A percentile compares a stretch with the other conserved stretches of the same genome.
Conservation (phyloP, 148 eudicot genomes). For the Vaccinium corymbosum region DNA sequence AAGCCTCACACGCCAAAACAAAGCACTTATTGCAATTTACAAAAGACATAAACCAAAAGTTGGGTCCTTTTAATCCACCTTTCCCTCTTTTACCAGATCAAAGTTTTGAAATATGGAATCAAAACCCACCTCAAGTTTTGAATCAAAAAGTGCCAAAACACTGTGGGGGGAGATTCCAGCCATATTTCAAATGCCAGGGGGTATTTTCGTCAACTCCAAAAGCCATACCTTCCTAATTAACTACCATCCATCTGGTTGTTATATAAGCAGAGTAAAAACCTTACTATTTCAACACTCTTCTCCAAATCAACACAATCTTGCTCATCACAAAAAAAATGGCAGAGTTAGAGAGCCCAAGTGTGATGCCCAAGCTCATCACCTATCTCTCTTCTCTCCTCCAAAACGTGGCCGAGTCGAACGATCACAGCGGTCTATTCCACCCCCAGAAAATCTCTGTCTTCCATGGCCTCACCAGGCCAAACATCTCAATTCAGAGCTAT, state of each 20-base stretch:
- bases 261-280: not conserved
- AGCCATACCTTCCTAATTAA: slow-evolving; percentile 8
- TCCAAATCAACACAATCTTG: not conserved
- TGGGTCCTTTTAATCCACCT: not conserved
- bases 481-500: slow-evolving; percentile 53
- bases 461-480: slow-evolving; percentile 57
- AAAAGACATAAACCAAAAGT: not conserved
- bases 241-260: not conserved
- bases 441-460: slow-evolving; percentile 52
- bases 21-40: not conserved
- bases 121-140: slow-evolving; percentile 8
- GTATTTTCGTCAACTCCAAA: slow-evolving; percentile 13
- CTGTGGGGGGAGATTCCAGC: not conserved
- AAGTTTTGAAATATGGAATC: slow-evolving; percentile 14
- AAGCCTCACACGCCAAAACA: not conserved
- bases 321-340: slow-evolving; percentile 17
- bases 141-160: not conserved
- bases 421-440: slow-evolving; percentile 24
- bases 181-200: slow-evolving; percentile 3
- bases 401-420: slow-evolving; percentile 58
- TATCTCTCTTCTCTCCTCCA: slow-evolving; percentile 62
- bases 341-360: slow-evolving; percentile 32
- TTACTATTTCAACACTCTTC: not conserved
- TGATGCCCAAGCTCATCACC: slow-evolving; percentile 49
- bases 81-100: slow-evolving; percentile 4